Percentiles rank a stretch among this genome's conserved stretches.
phyloP scores from a whole-genome alignment of 352 stramenopile species.

The Phytophthora chlamydospora region DNA sequence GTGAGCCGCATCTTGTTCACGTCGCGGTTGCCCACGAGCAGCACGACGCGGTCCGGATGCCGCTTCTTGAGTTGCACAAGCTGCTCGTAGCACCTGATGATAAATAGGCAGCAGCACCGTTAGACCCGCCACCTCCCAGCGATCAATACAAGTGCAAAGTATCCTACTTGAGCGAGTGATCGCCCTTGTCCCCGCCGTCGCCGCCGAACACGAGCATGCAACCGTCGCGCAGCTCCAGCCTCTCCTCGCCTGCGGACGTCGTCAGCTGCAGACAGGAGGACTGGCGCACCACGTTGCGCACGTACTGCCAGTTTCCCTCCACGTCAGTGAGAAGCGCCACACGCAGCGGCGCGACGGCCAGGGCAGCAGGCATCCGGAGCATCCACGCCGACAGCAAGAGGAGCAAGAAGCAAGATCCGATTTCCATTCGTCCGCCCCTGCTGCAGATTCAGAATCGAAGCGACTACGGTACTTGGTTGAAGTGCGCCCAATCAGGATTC shows the following conservation, averaged over 20 bases:
- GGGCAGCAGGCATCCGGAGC: not conserved
- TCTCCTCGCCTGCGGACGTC: conserved; percentile 18
- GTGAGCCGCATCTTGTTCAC: conserved; percentile 94
- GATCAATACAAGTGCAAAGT: conserved; percentile 5
- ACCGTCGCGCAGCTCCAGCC: conserved; percentile 68
- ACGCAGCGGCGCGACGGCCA: conserved; percentile 31
- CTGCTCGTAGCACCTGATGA: conserved; percentile 70
- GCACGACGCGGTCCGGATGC: conserved; percentile 88
- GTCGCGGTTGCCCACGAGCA: conserved; percentile 94
- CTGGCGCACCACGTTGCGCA: conserved; percentile 66
- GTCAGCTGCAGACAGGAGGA: conserved; percentile 65
- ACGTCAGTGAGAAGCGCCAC: conserved; percentile 82
- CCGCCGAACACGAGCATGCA: conserved; percentile 91
- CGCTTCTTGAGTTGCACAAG: conserved; percentile 88
- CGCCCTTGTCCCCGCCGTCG: conserved; percentile 92
- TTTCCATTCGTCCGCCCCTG: no score
- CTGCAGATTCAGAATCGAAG: no score
- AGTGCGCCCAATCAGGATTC: no score
- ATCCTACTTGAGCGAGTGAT: conserved; percentile 78
- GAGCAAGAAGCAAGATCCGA: conserved; percentile 7
- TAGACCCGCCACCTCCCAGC: no score
- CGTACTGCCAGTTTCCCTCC: conserved; percentile 83
- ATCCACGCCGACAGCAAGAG: conserved; percentile 4
- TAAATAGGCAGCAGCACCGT: not conserved
- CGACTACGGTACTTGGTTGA: no score